These are phyloP conservation scores for Puccinia novopanici DNA, from an alignment of 1,284 basidiomycete species.

Conservation along the genomic window DNA sequence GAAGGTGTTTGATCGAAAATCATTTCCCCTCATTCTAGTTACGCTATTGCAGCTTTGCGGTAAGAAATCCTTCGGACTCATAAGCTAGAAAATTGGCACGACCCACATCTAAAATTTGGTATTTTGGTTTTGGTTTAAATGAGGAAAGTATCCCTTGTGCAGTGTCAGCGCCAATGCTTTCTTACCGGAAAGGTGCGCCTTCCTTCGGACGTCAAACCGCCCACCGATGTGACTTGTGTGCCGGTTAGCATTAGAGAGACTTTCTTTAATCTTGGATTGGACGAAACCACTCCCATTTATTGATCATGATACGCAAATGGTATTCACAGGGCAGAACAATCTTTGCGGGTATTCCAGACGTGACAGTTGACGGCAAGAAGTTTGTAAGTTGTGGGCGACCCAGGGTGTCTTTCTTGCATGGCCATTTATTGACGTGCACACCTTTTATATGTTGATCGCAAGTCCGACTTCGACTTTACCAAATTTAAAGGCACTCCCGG, in stretches of 20 bases:
- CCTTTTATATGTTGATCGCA: background rate
- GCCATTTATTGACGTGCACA: background rate
- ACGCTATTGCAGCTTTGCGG: background rate
- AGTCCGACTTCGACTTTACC: constrained; percentile 14
- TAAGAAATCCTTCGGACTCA: background rate
- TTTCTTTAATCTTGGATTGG: background rate
- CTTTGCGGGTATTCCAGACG: background rate
- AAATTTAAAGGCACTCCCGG: background rate
- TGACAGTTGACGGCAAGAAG: background rate
- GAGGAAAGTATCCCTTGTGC: background rate
- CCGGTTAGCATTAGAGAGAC: background rate
- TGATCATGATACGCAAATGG: background rate
- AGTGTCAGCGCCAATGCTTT: background rate
- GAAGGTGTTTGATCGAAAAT: background rate
- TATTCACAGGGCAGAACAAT: background rate
- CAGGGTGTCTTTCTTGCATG: background rate
- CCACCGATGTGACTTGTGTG: background rate
- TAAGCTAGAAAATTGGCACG: background rate
- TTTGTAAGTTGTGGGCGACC: background rate
- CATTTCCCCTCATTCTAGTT: background rate
- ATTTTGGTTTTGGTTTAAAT: background rate
- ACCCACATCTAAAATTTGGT: background rate
- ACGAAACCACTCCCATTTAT: background rate
- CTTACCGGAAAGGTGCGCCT: background rate
- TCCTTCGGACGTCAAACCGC: background rate